These are phyloP conservation scores for Neoscytalidium dimidiatum DNA, from an alignment of 2,329 filamentous ascomycete species.

Conservation along the genomic window DNA sequence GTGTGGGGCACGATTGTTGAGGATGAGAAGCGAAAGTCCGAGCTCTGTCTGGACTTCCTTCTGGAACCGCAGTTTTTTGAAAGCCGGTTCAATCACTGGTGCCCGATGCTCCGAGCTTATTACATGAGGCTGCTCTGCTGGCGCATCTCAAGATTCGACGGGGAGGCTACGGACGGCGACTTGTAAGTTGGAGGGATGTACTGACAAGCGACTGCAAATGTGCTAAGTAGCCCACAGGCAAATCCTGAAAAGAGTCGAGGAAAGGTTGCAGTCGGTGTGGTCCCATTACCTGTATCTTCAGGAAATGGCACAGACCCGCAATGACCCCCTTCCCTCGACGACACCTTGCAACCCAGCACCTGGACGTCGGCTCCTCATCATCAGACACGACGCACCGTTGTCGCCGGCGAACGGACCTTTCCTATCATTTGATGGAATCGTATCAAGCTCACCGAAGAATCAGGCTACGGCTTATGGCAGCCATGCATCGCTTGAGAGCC, in stretches of 20 bases:
- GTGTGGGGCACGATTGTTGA: slow-evolving; percentile 74
- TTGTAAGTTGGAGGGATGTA: slow-evolving; percentile 54
- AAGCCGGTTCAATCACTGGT: slow-evolving; percentile 89
- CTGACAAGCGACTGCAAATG: not conserved
- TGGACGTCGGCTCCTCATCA: slow-evolving; percentile 82
- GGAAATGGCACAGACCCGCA: slow-evolving; percentile 62
- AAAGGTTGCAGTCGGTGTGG: slow-evolving; percentile 73
- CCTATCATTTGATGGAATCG: slow-evolving; percentile 65
- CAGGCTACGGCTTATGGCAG: slow-evolving; percentile 10
- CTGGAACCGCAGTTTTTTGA: slow-evolving; percentile 75
- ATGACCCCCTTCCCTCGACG: slow-evolving; percentile 66
- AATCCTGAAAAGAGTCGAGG: slow-evolving; percentile 68
- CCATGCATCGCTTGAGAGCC: slow-evolving; percentile 5
- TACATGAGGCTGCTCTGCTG: slow-evolving; percentile 90
- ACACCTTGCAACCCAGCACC: slow-evolving; percentile 83
- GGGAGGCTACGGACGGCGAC: slow-evolving; percentile 65
- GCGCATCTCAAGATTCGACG: slow-evolving; percentile 78
- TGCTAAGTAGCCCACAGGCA: slow-evolving; percentile 51
- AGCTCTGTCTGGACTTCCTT: slow-evolving; percentile 73
- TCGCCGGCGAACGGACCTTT: slow-evolving; percentile 57
- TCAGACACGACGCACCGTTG: slow-evolving; percentile 72
- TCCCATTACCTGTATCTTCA: slow-evolving; percentile 77
- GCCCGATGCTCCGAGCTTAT: slow-evolving; percentile 90
- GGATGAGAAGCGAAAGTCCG: slow-evolving; percentile 66
- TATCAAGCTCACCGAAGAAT: slow-evolving; percentile 35